Conservation (phyloP, 1,139 yeast genomes). For the Candida anutae region DNA sequence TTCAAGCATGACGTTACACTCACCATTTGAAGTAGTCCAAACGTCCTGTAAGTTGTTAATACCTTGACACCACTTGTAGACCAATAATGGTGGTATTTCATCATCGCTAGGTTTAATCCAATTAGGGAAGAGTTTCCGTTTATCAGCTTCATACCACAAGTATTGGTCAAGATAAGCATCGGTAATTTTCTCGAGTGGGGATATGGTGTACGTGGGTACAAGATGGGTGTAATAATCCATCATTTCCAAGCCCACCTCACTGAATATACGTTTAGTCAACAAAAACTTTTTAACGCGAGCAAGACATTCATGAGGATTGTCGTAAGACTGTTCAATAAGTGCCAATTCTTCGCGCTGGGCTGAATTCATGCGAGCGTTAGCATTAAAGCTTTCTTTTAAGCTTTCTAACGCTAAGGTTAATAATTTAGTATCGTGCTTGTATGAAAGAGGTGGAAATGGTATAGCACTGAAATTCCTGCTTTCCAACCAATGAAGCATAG, state of each 20-base stretch:
- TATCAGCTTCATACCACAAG: constrained; percentile 92
- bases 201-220: constrained; percentile 80
- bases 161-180: constrained; percentile 96
- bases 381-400: constrained; percentile 72
- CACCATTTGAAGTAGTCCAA: constrained; percentile 74
- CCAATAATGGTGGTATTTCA: constrained; percentile 86
- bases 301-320: constrained; percentile 89
- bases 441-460: constrained; percentile 88
- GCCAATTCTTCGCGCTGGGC: constrained; percentile 90
- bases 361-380: constrained; percentile 80
- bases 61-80: constrained; percentile 96
- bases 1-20: constrained; percentile 79
- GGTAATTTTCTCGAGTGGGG: constrained; percentile 89
- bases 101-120: constrained; percentile 96
- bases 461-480: constrained; percentile 77
- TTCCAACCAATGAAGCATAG: constrained; percentile 93
- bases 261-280: constrained; percentile 85
- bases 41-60: constrained; percentile 69
- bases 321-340: constrained; percentile 91
- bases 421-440: constrained; percentile 89
- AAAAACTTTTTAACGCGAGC: constrained; percentile 77
- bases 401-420: constrained; percentile 84
- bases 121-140: constrained; percentile 80
- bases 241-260: constrained; percentile 84
- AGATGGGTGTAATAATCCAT: constrained; percentile 84